Evolutionary conservation across 495 filamentous ascomycete genomes (phyloP).

Genomic region (Sordaria brevicollis): DNA sequence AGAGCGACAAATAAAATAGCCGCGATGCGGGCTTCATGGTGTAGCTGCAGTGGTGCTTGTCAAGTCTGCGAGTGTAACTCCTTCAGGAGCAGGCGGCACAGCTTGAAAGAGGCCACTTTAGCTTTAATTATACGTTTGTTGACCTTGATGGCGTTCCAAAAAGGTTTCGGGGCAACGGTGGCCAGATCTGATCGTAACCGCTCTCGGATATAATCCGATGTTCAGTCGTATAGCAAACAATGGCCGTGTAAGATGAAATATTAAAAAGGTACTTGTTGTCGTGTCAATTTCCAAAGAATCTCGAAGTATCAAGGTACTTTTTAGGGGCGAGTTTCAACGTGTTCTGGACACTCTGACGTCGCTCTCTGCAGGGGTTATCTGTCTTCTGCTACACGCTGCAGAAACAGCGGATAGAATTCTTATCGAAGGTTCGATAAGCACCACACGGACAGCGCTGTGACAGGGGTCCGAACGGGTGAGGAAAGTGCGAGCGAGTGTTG

Average conservation of each 20-base stretch:
- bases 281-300: not conserved
- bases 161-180: not conserved
- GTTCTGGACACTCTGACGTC: not conserved
- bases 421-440: not conserved
- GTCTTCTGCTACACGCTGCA: not conserved
- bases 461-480: not conserved
- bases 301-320: not conserved
- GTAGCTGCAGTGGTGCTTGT: not conserved
- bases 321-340: not conserved
- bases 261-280: not conserved
- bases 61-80: not conserved
- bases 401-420: not conserved
- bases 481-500: no score
- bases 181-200: not conserved
- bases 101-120: not conserved
- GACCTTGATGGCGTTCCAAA: not conserved
- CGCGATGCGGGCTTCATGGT: slow-evolving; percentile 58
- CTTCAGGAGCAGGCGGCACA: not conserved
- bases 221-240: not conserved
- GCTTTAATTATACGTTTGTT: not conserved
- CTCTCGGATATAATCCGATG: not conserved
- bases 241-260: not conserved
- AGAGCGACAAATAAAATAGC: slow-evolving; percentile 67
- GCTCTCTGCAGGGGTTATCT: not conserved
- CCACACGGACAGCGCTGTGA: not conserved